These are phyloP conservation scores for Xylariaceae sp. DNA, from an alignment of 2,329 filamentous ascomycete species.

Conservation along the genomic window DNA sequence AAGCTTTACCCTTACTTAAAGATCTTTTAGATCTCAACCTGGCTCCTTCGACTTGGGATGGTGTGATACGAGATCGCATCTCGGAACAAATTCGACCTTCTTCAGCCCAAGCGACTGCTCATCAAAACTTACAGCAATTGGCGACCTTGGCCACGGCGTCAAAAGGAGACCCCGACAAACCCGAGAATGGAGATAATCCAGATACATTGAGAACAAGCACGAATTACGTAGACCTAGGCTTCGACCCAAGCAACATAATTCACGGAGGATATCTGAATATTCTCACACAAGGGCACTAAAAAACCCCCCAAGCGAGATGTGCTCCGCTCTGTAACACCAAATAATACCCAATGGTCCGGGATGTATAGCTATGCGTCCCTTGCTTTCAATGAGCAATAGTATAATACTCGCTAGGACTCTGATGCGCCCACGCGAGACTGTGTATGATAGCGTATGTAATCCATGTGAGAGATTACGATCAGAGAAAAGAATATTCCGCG, in stretches of 20 bases:
- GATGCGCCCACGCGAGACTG: too few species aligned
- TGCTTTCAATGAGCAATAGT: too few species aligned
- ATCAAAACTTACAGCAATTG: conserved; percentile 56
- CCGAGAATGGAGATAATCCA: conserved; percentile 21
- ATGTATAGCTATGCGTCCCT: too few species aligned
- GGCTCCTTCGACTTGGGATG: conserved; percentile 54
- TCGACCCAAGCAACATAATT: conserved; percentile 37
- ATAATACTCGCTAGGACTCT: too few species aligned
- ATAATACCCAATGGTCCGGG: too few species aligned
- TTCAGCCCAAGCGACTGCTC: conserved; percentile 39
- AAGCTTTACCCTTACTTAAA: conserved; percentile 52
- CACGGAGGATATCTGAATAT: conserved; percentile 38
- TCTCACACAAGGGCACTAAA: too few species aligned
- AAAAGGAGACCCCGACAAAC: conserved; percentile 23
- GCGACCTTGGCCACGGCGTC: conserved; percentile 53
- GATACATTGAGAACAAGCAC: conserved; percentile 26
- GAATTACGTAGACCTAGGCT: conserved; percentile 41
- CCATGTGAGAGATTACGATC: too few species aligned
- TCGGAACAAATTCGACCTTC: conserved; percentile 36
- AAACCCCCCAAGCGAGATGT: conserved; percentile 7
- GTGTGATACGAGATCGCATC: conserved; percentile 50
- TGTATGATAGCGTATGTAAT: too few species aligned
- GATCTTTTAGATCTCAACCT: conserved; percentile 52
- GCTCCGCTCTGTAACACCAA: too few species aligned
- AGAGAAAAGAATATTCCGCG: too few species aligned